phyloP scores from a whole-genome alignment of 768 basidiomycete species.

The Suillus clintonianus region DNA sequence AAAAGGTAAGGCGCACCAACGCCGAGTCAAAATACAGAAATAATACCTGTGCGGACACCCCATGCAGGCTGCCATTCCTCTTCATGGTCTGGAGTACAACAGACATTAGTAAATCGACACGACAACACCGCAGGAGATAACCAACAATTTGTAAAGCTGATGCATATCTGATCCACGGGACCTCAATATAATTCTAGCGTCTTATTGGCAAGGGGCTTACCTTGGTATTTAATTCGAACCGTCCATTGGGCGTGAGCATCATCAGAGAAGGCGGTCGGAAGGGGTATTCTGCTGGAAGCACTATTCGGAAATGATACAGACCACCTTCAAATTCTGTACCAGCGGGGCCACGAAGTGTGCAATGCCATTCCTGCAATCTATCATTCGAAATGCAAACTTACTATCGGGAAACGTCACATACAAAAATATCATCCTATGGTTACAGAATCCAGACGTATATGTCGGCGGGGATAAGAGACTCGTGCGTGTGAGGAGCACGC shows the following conservation, averaged over 20 bases:
- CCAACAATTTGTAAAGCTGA: slow-evolving; percentile 89
- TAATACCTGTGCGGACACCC: slow-evolving; percentile 92
- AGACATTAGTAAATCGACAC: slow-evolving; percentile 30
- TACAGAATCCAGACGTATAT: slow-evolving; percentile 5
- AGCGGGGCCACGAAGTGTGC: slow-evolving; percentile 86
- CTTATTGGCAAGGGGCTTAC: slow-evolving; percentile 41
- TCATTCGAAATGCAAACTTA: slow-evolving; percentile 19
- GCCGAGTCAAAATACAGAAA: slow-evolving; percentile 13
- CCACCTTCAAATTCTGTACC: slow-evolving; percentile 94
- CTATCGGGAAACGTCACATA: slow-evolving; percentile 39
- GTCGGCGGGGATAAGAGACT: slow-evolving; percentile 8
- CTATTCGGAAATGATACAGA: slow-evolving; percentile 92
- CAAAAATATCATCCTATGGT: slow-evolving; percentile 83
- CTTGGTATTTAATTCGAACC: slow-evolving; percentile 96
- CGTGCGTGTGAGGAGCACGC: slow-evolving; percentile 13
- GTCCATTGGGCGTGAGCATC: slow-evolving; percentile 95
- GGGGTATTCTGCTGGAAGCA: slow-evolving; percentile 92
- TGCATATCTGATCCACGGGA: slow-evolving; percentile 66
- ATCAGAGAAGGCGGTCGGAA: slow-evolving; percentile 95
- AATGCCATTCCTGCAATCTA: slow-evolving; percentile 81
- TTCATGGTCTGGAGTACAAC: slow-evolving; percentile 70
- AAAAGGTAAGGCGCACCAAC: slow-evolving; percentile 11
- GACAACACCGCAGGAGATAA: slow-evolving; percentile 16
- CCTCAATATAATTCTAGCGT: not conserved
- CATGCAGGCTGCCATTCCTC: slow-evolving; percentile 98